Evolutionary conservation across 1,284 basidiomycete genomes (phyloP), one percentile per base, ranked within the genome.

Genomic region (Ustilago vetiveriae): DNA sequence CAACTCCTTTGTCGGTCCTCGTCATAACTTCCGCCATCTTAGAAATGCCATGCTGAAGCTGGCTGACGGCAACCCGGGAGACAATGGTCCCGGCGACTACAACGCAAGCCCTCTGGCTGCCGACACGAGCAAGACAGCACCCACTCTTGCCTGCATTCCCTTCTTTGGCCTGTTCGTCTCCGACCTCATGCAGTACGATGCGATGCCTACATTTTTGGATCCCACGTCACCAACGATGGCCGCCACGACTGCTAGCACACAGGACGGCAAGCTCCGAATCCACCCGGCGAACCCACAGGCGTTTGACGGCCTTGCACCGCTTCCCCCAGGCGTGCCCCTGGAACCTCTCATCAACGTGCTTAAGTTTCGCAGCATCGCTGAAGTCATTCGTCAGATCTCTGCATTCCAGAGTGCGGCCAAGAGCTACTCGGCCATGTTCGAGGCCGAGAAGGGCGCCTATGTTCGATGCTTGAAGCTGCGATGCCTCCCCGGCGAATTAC

Each of bases 1-100:
- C 68, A 89, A 88, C 72, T 84, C 85, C 32, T 92, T 91, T 78
- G 87, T 88, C 23, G 87, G 87, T 13, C 86, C 86, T 38, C 84
- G 84, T 7, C 87, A 89, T 46, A 89, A 92, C 80, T 95, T 94
- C 84, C 86, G 78, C 86, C 60, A 88, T 73, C 88, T 82, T 41
- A 72, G 80, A 9, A 69, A 72, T 10, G 74, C 77, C 13, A 77
- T 80, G 67, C 54, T 71, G 30, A 70, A 64, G 36, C 49, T 75
- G 13, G 43, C 59, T 17, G 72, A 78, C 10, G 46, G 37, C 13
- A 42, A 27, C 23, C 43, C 46, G 3, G 51, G 56, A 6, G 44
- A 69, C 21, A 37, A 51, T 19, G 26, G 49, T 10, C 16, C n/a
- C 8, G 44, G 24, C 11, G 51, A 39, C 22, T 23, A 22, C 16